Conservation (phyloP, 176 grass and related monocot genomes). For the Avena eriantha region DNA sequence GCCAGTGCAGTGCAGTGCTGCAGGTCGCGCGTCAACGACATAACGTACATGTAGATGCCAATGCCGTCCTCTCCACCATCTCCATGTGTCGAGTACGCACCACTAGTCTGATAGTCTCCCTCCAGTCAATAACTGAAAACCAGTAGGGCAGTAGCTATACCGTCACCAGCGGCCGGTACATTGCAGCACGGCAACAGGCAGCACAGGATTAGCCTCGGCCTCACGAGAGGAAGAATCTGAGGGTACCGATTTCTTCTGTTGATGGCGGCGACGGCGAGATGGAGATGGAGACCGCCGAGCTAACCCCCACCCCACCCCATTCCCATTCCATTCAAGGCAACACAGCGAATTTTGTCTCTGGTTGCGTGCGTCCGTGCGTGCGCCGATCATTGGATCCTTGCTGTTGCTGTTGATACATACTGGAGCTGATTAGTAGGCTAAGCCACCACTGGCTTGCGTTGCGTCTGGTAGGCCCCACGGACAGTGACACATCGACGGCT, state of each 20-base stretch:
- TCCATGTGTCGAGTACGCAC: background rate
- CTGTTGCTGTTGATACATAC: background rate
- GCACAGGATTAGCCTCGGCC: too few relatives aligned
- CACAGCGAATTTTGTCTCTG: conserved; percentile 31
- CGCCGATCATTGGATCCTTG: background rate
- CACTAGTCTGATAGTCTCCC: too few relatives aligned
- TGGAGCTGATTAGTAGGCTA: background rate
- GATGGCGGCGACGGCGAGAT: background rate
- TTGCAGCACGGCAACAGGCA: too few relatives aligned
- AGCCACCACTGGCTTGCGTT: background rate
- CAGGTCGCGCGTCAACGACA: conserved; percentile 2
- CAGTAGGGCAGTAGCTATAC: background rate
- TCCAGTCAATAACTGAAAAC: background rate
- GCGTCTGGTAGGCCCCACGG: background rate
- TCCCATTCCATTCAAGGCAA: background rate
- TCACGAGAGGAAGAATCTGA: background rate
- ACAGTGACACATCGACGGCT: background rate
- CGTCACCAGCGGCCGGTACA: background rate
- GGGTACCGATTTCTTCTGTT: background rate
- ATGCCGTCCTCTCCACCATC: background rate
- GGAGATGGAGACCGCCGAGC: background rate
- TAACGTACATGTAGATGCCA: background rate
- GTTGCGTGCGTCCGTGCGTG: background rate
- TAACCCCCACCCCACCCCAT: too few relatives aligned
- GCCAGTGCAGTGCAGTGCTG: too few relatives aligned